A percentile compares a stretch with the other conserved stretches of the same genome.
Evolutionary conservation across 2,329 filamentous ascomycete genomes (phyloP).

Genomic region (Penicillium sp.): DNA sequence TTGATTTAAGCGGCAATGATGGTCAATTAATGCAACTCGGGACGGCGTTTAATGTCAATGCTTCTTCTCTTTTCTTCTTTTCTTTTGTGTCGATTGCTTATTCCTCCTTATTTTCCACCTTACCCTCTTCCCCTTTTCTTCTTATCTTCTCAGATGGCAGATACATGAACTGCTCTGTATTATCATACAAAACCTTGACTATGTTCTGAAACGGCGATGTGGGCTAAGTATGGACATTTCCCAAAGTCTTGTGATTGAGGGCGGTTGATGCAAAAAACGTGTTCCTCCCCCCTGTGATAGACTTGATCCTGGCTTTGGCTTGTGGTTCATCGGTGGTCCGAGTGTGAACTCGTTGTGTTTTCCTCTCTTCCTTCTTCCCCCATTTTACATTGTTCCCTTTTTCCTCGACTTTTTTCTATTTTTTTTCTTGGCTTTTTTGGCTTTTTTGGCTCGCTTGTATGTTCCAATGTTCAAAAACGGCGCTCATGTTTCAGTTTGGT

Average conservation of each 20-base stretch:
- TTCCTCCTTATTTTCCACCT: not conserved
- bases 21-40: constrained; percentile 17
- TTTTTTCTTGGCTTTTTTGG: not conserved
- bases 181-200: constrained; percentile 21
- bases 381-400: not conserved
- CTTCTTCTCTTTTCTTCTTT: not conserved
- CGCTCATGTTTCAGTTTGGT: constrained; percentile 3
- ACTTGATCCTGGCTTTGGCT: not conserved
- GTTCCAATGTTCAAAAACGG: constrained; percentile 7
- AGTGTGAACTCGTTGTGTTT: not conserved
- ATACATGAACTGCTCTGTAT: constrained; percentile 21
- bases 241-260: not conserved
- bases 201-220: not conserved
- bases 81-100: constrained; percentile 1
- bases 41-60: constrained; percentile 16
- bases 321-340: not conserved
- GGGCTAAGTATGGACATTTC: constrained; percentile 1
- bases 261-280: not conserved
- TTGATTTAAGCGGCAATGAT: constrained; percentile 18
- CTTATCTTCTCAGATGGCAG: constrained; percentile 14
- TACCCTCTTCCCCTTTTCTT: constrained; percentile 7
- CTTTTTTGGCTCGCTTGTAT: not conserved
- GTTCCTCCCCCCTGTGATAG: not conserved
- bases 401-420: not conserved
- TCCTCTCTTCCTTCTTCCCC: not conserved